Evolutionary conservation across 2,329 filamentous ascomycete species (phyloP).

Genomic region (Neodidymelliopsis sp.): DNA sequence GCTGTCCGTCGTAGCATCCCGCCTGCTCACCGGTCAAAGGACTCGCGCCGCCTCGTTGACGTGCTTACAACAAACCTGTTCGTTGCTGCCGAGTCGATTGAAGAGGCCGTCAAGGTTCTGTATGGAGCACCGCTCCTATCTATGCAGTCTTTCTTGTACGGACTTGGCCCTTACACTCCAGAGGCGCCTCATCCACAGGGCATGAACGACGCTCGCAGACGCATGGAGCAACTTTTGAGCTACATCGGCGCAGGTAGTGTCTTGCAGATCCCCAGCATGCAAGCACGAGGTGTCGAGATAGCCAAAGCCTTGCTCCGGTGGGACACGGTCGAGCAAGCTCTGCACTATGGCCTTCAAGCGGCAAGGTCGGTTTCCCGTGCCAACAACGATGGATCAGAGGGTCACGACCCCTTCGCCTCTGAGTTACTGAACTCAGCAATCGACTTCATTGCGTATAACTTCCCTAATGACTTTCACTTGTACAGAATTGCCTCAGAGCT

Average conservation of each 20-base stretch:
- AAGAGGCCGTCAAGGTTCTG: slow-evolving; percentile 47
- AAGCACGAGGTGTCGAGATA: slow-evolving; percentile 66
- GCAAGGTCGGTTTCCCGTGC: slow-evolving; percentile 34
- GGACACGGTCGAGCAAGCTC: slow-evolving; percentile 67
- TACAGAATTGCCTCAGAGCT: slow-evolving; percentile 59
- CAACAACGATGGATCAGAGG: slow-evolving; percentile 21
- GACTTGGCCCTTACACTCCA: slow-evolving; percentile 37
- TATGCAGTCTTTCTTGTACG: slow-evolving; percentile 37
- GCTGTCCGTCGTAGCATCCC: slow-evolving; percentile 34
- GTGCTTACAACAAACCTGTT: slow-evolving; percentile 39
- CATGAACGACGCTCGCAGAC: slow-evolving; percentile 42
- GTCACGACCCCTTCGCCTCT: slow-evolving; percentile 64
- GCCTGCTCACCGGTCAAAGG: slow-evolving; percentile 31
- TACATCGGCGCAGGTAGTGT: slow-evolving; percentile 70
- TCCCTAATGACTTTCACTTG: slow-evolving; percentile 67
- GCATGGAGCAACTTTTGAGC: slow-evolving; percentile 57
- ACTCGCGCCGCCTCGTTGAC: slow-evolving; percentile 36
- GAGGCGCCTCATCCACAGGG: slow-evolving; percentile 31
- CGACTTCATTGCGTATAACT: slow-evolving; percentile 66
- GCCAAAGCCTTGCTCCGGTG: slow-evolving; percentile 66
- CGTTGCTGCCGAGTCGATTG: slow-evolving; percentile 39
- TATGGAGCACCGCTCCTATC: slow-evolving; percentile 46
- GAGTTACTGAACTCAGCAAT: slow-evolving; percentile 63
- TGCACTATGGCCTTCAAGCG: slow-evolving; percentile 66
- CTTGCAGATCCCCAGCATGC: slow-evolving; percentile 63